Conservation (phyloP, 73 alveolate species). For the Blepharisma japonicum region DNA sequence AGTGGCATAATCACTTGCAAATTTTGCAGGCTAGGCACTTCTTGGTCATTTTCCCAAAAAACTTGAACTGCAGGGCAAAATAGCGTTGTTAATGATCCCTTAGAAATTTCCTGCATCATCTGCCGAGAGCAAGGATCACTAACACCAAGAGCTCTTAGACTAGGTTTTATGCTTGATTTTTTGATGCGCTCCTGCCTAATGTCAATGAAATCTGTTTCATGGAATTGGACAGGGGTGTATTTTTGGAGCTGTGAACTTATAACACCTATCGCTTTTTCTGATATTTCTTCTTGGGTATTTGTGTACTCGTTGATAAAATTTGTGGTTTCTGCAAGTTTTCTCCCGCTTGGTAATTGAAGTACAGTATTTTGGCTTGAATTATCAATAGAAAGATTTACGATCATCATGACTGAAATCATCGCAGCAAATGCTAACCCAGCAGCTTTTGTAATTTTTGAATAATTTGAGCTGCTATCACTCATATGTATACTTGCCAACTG, state of each 20-base stretch:
- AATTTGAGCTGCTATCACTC: not conserved
- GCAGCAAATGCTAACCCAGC: slow-evolving; percentile 12
- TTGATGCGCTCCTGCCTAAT: too few species aligned
- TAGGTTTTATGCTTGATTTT: too few species aligned
- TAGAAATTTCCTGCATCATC: not conserved
- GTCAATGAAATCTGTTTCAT: too few species aligned
- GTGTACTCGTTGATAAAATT: not conserved
- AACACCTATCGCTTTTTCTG: too few species aligned
- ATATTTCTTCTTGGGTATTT: not conserved
- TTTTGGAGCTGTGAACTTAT: too few species aligned
- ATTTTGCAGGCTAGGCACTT: not conserved
- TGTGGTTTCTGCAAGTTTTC: not conserved
- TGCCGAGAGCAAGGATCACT: not conserved
- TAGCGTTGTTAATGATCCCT: not conserved
- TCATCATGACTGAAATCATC: not conserved
- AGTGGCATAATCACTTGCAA: slow-evolving; percentile 21
- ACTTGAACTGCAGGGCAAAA: slow-evolving; percentile 12
- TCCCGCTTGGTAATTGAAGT: not conserved
- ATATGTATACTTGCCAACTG: slow-evolving; percentile 3
- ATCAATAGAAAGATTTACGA: not conserved
- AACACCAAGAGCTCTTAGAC: too few species aligned
- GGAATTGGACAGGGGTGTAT: too few species aligned
- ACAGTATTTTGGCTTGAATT: not conserved
- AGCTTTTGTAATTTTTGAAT: not conserved
- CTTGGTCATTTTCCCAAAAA: slow-evolving; percentile 13